Evolutionary conservation across 192 early-diverging fungal genomes (phyloP), one percentile per base, ranked within the genome.

Genomic region (Backusella psychrophila): DNA sequence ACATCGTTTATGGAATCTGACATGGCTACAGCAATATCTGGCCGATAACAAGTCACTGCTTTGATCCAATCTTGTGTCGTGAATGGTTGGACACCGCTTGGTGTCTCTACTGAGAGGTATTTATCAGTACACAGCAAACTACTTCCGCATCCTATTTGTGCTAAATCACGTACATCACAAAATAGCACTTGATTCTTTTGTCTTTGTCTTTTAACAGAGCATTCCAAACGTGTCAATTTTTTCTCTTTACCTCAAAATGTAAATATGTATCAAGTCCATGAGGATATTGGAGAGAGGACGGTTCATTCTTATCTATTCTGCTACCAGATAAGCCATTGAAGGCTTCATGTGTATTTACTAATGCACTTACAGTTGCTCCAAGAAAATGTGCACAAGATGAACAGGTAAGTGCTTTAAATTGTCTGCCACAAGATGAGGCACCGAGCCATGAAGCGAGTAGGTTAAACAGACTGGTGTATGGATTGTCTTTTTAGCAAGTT

Each of bases 361-460:
- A 8, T 12, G n/a, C 11, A 21, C 75, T 80, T 80, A 83, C 82
- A 90, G 80, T 56, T 88, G 83, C 42, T 90, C 89, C 63, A 88
- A 59, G 3, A 80, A 77, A 5, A 90, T 65, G 49, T 82, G 82
- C 14, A 85, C 42, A n/a, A 84, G 78, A 67, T 76, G 78, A 33
- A 82, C 77, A 31, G 81, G 78, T 44, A 87, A 77, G 1, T 59
- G 56, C 6, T 80, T 73, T 73, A 88, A 65, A 56, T 82, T 88
- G 53, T 90, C 87, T 1, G 86, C 80, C 2, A 87, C 83, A 65
- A 90, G 76, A 76, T 90, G 89, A 31, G 84, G 87, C 3, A 90
- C 87, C 1, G 85, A 80, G 9, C 89, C 89, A 31, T 84, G 83
- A 70, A 69, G 69, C 0, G 87, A 87, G 72, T 86, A 87, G 49